Conservation (phyloP, 192 early-diverging fungal genomes). For the Allomyces javanicus region DNA sequence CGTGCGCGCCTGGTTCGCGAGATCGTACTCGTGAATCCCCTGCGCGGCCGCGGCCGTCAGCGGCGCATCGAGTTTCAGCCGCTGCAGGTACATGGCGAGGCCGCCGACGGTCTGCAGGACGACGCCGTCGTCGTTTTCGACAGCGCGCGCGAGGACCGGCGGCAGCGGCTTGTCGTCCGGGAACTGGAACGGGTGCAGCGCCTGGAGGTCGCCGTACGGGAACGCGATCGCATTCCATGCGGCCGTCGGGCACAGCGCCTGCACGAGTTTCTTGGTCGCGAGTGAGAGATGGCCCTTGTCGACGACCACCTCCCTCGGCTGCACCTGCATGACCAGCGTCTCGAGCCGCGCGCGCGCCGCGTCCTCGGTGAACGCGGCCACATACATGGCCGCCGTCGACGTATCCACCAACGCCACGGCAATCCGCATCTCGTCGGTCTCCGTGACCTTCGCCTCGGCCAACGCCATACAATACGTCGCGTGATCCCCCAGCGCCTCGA, state of each 20-base stretch:
- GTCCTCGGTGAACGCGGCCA: constrained; percentile 68
- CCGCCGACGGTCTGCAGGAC: constrained; percentile 43
- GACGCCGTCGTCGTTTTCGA: constrained; percentile 8
- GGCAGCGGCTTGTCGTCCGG: no score
- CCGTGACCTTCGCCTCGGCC: no score
- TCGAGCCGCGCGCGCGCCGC: constrained; percentile 71
- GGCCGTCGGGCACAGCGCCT: not conserved
- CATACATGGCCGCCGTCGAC: constrained; percentile 72
- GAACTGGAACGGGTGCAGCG: no score
- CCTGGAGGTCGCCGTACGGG: no score
- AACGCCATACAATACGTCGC: constrained; percentile 79
- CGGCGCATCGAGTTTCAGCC: constrained; percentile 70
- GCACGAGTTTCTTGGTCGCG: not conserved
- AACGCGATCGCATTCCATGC: not conserved
- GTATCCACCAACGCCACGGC: constrained; percentile 91
- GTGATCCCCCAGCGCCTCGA: constrained; percentile 77
- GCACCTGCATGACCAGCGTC: constrained; percentile 79
- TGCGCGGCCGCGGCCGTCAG: constrained; percentile 35
- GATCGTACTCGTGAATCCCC: constrained; percentile 70
- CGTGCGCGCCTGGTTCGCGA: constrained; percentile 48
- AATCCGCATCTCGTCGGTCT: constrained; percentile 15
- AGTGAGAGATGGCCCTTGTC: constrained; percentile 33
- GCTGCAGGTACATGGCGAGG: constrained; percentile 65
- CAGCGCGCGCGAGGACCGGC: no score
- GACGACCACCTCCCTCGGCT: constrained; percentile 75